Evolutionary conservation across 139 green algal genomes (phyloP), one percentile per base, ranked within the genome.

Genomic region (Volvox africanus): DNA sequence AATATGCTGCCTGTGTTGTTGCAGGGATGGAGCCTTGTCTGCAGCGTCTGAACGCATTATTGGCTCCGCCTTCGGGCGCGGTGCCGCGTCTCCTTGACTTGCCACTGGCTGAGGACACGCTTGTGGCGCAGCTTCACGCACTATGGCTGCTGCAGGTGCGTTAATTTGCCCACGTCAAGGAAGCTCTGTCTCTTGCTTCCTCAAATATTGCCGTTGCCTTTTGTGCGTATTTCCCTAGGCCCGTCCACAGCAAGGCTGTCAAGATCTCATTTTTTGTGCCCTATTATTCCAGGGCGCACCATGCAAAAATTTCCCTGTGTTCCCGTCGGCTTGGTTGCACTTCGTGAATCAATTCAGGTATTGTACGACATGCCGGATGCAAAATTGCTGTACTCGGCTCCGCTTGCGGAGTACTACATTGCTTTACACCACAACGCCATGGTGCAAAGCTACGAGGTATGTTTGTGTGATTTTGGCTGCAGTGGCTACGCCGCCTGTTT

Each of bases 381-480:
- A 14, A 44, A 75, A 12, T 14, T 92, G 24, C 79, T 85, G 44
- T 85, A 89, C 18, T 35, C 28, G 13, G 0, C 33, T 1, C 32
- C 44, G 12, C 65, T 90, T 30, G 90, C 92, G 83, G 93, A 95
- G 82, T 82, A 91, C 32, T 96, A 95, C 81, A 79, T 96, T 21
- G 81, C 89, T 19, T 75, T 90, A 69, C 86, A 90, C 86, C 86
- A 90, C 21, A 36, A 24, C 30, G 19, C 50, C 50, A 90, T 90
- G 86, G 55, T 76, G 5, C 26, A 37, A 21, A 33, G 20, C 30
- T 90, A 90, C 30, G 86, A 90, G 86, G 86, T 90, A 33, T 1
- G 86, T 33, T n/a, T 55, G 44, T 55, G 9, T 5, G 44, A 55
- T 55, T 9, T 55, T 55, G 9, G 44, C 44, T 9, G 44, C 9